Conservation (phyloP, 352 stramenopile genomes). For the Globisporangium spiculum region DNA sequence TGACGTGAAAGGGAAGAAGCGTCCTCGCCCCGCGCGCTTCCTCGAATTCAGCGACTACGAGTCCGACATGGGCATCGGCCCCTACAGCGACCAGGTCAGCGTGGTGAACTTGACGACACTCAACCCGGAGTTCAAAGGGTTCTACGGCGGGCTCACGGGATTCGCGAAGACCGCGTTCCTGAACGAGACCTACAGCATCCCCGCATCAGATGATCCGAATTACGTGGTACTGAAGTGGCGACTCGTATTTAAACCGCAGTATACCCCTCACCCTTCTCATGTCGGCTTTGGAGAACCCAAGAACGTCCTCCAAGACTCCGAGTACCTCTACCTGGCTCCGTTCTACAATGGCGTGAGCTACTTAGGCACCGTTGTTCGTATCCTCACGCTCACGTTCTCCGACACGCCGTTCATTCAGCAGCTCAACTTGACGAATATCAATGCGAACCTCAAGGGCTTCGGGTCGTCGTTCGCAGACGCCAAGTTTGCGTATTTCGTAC, state of each 20-base stretch:
- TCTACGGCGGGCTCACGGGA: conserved; percentile 58
- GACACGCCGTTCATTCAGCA: conserved; percentile 44
- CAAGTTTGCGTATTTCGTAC: conserved; percentile 67
- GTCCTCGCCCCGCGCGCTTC: conserved; percentile 63
- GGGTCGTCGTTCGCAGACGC: conserved; percentile 51
- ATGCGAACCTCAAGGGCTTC: conserved; percentile 50
- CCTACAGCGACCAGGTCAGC: conserved; percentile 54
- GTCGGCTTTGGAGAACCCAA: conserved; percentile 33
- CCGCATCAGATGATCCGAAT: conserved; percentile 42
- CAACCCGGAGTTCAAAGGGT: conserved; percentile 48
- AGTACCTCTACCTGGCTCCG: conserved; percentile 74
- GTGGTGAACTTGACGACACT: conserved; percentile 58
- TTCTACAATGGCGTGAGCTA: conserved; percentile 60
- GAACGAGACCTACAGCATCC: conserved; percentile 64
- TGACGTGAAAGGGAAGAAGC: conserved; percentile 74
- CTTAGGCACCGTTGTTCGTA: conserved; percentile 48
- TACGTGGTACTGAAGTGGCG: conserved; percentile 44
- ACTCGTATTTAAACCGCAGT: conserved; percentile 48
- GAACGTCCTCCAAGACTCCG: conserved; percentile 33
- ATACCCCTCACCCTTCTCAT: conserved; percentile 39
- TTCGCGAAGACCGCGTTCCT: conserved; percentile 47
- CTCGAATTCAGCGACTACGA: conserved; percentile 83
- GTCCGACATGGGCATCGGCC: conserved; percentile 55
- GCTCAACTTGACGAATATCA: conserved; percentile 47
- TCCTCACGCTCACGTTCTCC: conserved; percentile 50